These are phyloP conservation scores for Auriscalpium vulgare DNA, from an alignment of 768 basidiomycete species.

Conservation along the genomic window DNA sequence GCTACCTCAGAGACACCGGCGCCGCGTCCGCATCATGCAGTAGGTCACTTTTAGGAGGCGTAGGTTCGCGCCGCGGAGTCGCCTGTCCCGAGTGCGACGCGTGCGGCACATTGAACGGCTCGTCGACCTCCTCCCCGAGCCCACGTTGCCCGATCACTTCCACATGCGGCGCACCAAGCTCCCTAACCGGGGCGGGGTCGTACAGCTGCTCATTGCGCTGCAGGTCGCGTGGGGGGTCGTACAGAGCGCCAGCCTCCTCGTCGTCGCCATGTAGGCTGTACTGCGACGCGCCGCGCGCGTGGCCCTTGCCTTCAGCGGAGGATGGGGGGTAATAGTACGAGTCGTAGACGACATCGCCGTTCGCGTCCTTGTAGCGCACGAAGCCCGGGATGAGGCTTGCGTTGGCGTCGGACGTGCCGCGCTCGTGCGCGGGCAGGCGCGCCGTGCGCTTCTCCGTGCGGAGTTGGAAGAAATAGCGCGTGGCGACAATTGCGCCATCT, in stretches of 20 bases:
- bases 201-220: no score
- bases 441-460: slow-evolving; percentile 12
- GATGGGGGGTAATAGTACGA: not conserved
- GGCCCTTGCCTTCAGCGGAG: not conserved
- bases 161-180: no score
- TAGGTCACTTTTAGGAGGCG: no score
- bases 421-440: slow-evolving; percentile 5
- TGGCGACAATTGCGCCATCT: slow-evolving; percentile 17
- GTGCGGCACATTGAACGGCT: no score
- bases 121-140: no score
- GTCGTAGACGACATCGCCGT: slow-evolving; percentile 9
- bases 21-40: no score
- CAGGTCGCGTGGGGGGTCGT: not conserved
- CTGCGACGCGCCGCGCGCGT: not conserved
- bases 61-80: no score
- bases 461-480: slow-evolving; percentile 15
- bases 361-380: slow-evolving; percentile 7
- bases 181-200: no score
- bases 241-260: not conserved
- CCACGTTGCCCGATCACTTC: no score
- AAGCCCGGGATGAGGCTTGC: slow-evolving; percentile 5
- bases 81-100: no score
- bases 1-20: no score
- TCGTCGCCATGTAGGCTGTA: not conserved
- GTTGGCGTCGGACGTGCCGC: not conserved